Evolutionary conservation across 1,284 basidiomycete genomes (phyloP), one percentile per base, ranked within the genome.

Genomic region (Rhodotorula sp.): DNA sequence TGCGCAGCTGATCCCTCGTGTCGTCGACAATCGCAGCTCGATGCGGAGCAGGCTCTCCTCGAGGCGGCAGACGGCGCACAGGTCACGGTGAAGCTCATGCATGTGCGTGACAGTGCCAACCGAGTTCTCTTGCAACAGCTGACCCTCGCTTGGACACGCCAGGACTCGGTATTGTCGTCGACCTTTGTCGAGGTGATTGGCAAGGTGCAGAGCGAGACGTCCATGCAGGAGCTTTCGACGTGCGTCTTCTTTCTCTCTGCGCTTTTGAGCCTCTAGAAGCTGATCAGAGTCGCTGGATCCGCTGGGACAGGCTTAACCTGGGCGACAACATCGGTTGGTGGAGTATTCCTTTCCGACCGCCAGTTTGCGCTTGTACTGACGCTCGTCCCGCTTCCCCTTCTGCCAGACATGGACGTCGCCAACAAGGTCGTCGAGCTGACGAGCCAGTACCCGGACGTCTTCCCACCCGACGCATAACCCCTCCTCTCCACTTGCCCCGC

Each of bases 181-280:
- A 81, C 83, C 11, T 92, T 83, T 69, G 82, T 90, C 56, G 92
- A 94, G 80, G 81, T 94, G 63, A 85, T 94, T 54, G 92, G 91
- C 13, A 85, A 80, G 9, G 90, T 89, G 13, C 69, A 83, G 44
- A 84, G 87, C 66, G 82, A 85, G 48, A 83, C 86, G 28, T 86
- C 84, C 0, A 80, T 94, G 67, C 87, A 86, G 75, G 85, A 88
- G 78, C 77, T 87, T 75, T 84, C 83, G 0, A 84, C 65, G 74
- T 75, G 46, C n/a, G 71, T 56, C 13, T 4, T 18, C 34, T 1
- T 26, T 16, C 16, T 16, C 11, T 6, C n/a, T 0, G 26, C 9
- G 6, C 16, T 31, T 50, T 16, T 10, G 2, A 13, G 15, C 11
- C 40, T 9, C 11, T 18, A 30, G 26, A 2, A 31, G 26, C 46